Evolutionary conservation across 257 asterid species (phyloP).

Genomic region (Eucommia ulmoides): DNA sequence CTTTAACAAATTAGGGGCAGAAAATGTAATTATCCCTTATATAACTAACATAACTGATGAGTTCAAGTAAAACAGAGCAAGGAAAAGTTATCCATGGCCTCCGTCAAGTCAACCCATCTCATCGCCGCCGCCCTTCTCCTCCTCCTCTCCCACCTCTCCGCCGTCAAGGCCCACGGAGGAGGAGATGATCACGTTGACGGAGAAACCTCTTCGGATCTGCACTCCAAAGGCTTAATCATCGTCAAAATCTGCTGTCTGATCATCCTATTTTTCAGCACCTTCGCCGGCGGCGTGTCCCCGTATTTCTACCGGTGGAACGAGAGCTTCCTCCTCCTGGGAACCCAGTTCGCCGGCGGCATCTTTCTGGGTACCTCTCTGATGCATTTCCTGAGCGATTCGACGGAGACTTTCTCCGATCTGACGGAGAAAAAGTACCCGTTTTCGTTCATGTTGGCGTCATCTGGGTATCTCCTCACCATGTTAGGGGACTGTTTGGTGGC

Average conservation of each 20-base stretch:
- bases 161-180: conserved; percentile 42
- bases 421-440: conserved; percentile 54
- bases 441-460: conserved; percentile 65
- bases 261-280: conserved; percentile 52
- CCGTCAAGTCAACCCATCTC: conserved; percentile 29
- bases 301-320: conserved; percentile 79
- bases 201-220: conserved; percentile 11
- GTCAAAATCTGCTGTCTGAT: conserved; percentile 70
- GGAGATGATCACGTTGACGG: conserved; percentile 5
- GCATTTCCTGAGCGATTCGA: conserved; percentile 80
- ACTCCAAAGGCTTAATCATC: conserved; percentile 30
- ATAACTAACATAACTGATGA: no score
- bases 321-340: conserved; percentile 58
- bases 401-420: conserved; percentile 26
- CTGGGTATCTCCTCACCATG: conserved; percentile 72
- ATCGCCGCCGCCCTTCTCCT: conserved; percentile 21
- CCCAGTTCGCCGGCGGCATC: conserved; percentile 86
- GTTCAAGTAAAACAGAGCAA: no score
- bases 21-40: no score
- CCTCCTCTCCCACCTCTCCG: conserved; percentile 29
- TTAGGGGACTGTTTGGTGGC: conserved; percentile 45
- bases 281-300: conserved; percentile 67
- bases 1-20: no score
- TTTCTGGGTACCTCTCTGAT: conserved; percentile 74
- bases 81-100: conserved; percentile 14